These are phyloP conservation scores for Lasiodiplodia gonubiensis DNA, from an alignment of 2,329 filamentous ascomycete genomes.

Conservation along the genomic window DNA sequence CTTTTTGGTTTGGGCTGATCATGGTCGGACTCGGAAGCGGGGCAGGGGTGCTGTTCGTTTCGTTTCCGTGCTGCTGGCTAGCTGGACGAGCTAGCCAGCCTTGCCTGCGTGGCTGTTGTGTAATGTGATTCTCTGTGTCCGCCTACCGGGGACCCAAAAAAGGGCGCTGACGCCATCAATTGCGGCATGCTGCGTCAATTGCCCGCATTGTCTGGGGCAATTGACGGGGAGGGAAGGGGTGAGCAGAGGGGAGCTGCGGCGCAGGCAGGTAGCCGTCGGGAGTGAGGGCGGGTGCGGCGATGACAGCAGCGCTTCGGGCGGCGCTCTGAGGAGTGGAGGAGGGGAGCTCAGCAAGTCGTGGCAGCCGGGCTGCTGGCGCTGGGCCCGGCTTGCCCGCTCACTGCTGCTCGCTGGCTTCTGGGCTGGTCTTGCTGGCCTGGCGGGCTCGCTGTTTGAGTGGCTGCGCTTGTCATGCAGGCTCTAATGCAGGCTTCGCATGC, in stretches of 20 bases:
- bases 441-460: slow-evolving; percentile 20
- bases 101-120: slow-evolving; percentile 24
- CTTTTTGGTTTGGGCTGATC: slow-evolving; percentile 14
- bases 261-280: slow-evolving; percentile 9
- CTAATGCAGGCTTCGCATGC: slow-evolving; percentile 27
- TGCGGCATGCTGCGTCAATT: slow-evolving; percentile 4
- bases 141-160: neutral
- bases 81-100: slow-evolving; percentile 12
- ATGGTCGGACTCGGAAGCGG: slow-evolving; percentile 6
- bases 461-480: slow-evolving; percentile 28
- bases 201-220: neutral
- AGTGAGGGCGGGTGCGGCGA: slow-evolving; percentile 12
- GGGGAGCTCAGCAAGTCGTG: slow-evolving; percentile 4
- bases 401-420: slow-evolving; percentile 13
- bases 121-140: slow-evolving; percentile 16
- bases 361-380: slow-evolving; percentile 2
- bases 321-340: neutral
- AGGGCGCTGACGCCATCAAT: slow-evolving; percentile 15
- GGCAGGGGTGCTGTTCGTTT: slow-evolving; percentile 18
- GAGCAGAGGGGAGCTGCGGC: neutral
- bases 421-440: slow-evolving; percentile 16
- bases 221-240: neutral
- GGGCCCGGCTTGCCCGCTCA: slow-evolving; percentile 5
- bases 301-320: slow-evolving; percentile 20
- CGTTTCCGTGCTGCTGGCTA: slow-evolving; percentile 19